Evolutionary conservation across 176 grass and related monocot species (phyloP).

Genomic region (Cenchrus americanus): DNA sequence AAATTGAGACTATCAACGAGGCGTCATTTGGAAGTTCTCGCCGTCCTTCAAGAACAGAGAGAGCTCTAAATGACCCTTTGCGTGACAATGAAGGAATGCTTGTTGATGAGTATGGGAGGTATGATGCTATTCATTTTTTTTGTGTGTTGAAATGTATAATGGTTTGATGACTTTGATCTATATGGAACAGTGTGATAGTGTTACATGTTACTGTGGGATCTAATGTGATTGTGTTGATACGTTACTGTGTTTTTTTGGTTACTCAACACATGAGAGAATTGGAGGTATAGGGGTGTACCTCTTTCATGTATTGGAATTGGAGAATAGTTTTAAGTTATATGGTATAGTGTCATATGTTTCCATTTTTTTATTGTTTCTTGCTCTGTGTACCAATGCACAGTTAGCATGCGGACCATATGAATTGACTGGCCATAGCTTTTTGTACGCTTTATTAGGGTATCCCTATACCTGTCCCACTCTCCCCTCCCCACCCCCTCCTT

Average conservation of each 20-base stretch:
- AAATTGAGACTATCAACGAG: conserved; percentile 80
- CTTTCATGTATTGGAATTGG: not conserved
- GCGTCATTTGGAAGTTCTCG: conserved; percentile 74
- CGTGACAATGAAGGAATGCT: conserved; percentile 94
- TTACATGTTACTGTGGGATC: too few species aligned
- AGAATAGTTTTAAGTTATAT: not conserved
- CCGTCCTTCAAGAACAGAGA: conserved; percentile 74
- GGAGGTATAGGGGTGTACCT: conserved; percentile 41
- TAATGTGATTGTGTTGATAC: too few species aligned
- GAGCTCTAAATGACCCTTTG: conserved; percentile 89
- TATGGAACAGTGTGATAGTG: not conserved
- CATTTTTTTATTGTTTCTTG: conserved; percentile 18
- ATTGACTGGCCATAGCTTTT: conserved; percentile 2
- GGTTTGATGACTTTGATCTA: not conserved
- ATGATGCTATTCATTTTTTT: not conserved
- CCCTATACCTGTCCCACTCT: not conserved
- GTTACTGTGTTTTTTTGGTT: not conserved
- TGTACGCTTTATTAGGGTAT: conserved; percentile 2
- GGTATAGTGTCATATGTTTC: conserved; percentile 6
- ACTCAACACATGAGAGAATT: conserved; percentile 48
- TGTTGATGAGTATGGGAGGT: conserved; percentile 98
- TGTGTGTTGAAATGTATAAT: not conserved
- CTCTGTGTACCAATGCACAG: not conserved
- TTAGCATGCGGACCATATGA: not conserved
- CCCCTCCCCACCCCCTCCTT: too few species aligned